phyloP scores from a whole-genome alignment of 495 filamentous ascomycete genomes.

The Corynascus novoguineensis region DNA sequence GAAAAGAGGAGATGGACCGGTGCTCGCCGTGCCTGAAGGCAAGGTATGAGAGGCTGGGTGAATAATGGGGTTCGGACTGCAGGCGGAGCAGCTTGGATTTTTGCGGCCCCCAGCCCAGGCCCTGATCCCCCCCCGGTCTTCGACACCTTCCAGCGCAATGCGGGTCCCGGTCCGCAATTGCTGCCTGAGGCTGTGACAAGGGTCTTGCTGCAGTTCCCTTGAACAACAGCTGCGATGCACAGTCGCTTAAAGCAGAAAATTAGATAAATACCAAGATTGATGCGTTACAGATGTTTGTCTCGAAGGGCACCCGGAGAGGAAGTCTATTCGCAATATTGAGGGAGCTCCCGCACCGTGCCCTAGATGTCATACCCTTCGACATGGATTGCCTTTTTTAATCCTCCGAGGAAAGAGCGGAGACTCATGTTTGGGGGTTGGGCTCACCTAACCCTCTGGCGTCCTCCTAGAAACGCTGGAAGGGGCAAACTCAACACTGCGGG shows the following conservation, averaged over 20 bases:
- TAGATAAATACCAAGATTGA: too few relatives aligned
- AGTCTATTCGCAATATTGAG: too few relatives aligned
- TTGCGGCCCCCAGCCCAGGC: constrained; percentile 1
- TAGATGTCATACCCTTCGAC: too few relatives aligned
- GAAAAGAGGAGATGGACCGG: constrained; percentile 18
- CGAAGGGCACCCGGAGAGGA: too few relatives aligned
- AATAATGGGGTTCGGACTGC: constrained; percentile 22
- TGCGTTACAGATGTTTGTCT: too few relatives aligned
- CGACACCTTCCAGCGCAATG: constrained; percentile 17
- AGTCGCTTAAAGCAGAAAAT: too few relatives aligned
- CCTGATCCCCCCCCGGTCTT: constrained; percentile 14
- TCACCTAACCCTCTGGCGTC: too few relatives aligned
- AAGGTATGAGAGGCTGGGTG: constrained; percentile 31
- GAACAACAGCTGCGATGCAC: too few relatives aligned
- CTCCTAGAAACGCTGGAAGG: constrained; percentile 6
- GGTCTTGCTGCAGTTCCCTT: too few relatives aligned
- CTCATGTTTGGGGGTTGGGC: constrained; percentile 5
- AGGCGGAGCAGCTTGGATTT: constrained; percentile 22
- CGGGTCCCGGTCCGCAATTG: not conserved
- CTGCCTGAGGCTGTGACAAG: constrained; percentile 13
- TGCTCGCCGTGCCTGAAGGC: constrained; percentile 25
- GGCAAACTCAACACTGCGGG: constrained; percentile 16
- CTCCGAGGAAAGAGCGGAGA: constrained; percentile 5
- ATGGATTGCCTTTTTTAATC: constrained; percentile 1
- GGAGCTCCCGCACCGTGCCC: too few relatives aligned